Conservation (phyloP, 345 rosid species). For the Hypericum androsaemum region DNA sequence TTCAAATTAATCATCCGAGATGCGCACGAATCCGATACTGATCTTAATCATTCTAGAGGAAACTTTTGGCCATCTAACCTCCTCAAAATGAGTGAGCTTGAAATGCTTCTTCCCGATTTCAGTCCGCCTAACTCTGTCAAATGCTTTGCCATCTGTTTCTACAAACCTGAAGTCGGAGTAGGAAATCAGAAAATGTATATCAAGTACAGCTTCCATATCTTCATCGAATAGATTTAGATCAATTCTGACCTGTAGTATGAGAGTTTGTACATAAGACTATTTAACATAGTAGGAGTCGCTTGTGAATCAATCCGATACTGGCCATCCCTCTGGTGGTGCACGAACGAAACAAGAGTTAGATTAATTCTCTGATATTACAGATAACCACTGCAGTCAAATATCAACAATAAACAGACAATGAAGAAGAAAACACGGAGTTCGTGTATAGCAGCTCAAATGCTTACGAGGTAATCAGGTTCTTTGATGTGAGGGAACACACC, state of each 20-base stretch:
- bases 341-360: slow-evolving; percentile 3
- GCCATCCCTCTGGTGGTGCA: slow-evolving; percentile 86
- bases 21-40: background rate
- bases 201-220: background rate
- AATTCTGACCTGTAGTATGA: slow-evolving; percentile 77
- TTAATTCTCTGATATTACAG: background rate
- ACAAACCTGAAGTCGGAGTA: slow-evolving; percentile 55
- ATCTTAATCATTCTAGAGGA: too few relatives aligned
- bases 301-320: slow-evolving; percentile 87
- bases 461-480: slow-evolving; percentile 92
- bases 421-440: background rate
- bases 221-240: too few relatives aligned
- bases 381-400: too few relatives aligned
- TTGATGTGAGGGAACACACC: slow-evolving; percentile 97
- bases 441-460: slow-evolving; percentile 2
- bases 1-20: too few relatives aligned
- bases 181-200: background rate
- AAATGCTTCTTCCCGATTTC: slow-evolving; percentile 94
- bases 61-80: slow-evolving; percentile 43
- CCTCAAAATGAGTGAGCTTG: slow-evolving; percentile 90
- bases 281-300: slow-evolving; percentile 94
- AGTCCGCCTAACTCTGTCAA: slow-evolving; percentile 80
- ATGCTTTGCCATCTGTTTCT: slow-evolving; percentile 90
- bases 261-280: slow-evolving; percentile 93
- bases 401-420: too few relatives aligned